Evolutionary conservation across 345 rosid species (phyloP), one percentile per base, ranked within the genome.

Genomic region (Salix caprea): DNA sequence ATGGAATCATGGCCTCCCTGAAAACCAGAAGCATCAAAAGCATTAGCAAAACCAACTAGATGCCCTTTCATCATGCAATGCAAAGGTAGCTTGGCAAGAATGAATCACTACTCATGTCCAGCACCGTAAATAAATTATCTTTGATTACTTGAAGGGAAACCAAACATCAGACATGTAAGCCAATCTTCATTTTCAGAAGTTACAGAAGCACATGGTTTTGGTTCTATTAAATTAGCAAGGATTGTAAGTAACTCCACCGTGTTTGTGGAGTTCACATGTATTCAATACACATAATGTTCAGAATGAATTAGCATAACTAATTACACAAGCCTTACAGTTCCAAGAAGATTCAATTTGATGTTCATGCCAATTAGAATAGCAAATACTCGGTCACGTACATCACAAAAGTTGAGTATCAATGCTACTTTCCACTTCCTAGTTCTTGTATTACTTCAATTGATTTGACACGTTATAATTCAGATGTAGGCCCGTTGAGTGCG

Each of bases 1-100:
- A 94, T 1, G 98, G 99, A 78, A 96, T 88, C 99, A 94, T 96
- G 74, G 98, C 98, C 60, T 91, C 97, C 96, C 98, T 96, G 89
- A 39, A 28, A 44, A 58, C 34, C 54, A 80, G 19, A 69, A 28
- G 34, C 12, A 65, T 65, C 37, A 72, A 15, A 69, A 28, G 34
- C 12, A 65, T 65, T 26, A 72, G 48, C 40, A 72, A 64, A 36
- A 50, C 42, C 54, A 5, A 48, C 12, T 39, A 66, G 23, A 48
- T 46, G 64, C 69, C 56, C 37, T 23, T 19, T 37, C 39, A 52
- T 67, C 48, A 28, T 39, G 56, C 42, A 39, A 11, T 7, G 18
- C 3, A 61, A 28, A 30, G 19, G 60, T 21, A 15, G 61, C 30
- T 40, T n/a, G 61, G 40, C 28, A 65, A 50, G 34, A 16, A 65